Conservation (phyloP, 176 grass and related monocot genomes). For the Bothriochloa decipiens region DNA sequence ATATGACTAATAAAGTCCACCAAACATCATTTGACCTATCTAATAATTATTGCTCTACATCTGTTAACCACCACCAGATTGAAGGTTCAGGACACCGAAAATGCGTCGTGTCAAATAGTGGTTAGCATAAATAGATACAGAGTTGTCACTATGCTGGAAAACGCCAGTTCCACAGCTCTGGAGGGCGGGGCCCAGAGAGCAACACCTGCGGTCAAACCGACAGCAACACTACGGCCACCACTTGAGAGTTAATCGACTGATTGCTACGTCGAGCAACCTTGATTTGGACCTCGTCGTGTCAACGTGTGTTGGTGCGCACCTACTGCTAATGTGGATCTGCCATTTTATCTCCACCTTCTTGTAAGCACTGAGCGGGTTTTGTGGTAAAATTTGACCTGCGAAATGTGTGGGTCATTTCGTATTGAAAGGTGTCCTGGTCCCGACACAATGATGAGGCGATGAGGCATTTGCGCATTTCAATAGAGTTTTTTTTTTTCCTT, state of each 20-base stretch:
- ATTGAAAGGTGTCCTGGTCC: not conserved
- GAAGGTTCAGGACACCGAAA: conserved; percentile 21
- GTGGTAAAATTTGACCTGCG: conserved; percentile 21
- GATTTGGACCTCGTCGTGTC: conserved; percentile 45
- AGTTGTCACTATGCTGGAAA: conserved; percentile 25
- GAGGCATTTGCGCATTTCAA: conserved; percentile 12
- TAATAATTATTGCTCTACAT: conserved; percentile 17
- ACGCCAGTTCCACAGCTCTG: conserved; percentile 5
- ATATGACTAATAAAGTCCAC: not conserved
- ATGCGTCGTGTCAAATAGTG: too few relatives aligned
- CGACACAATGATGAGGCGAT: not conserved
- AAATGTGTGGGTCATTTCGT: conserved; percentile 25
- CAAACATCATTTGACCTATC: not conserved
- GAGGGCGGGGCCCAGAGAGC: conserved; percentile 9
- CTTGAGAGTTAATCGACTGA: not conserved
- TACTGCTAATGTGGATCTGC: conserved; percentile 23
- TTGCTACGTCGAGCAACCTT: conserved; percentile 55
- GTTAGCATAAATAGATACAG: not conserved
- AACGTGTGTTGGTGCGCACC: conserved; percentile 43
- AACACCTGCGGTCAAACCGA: conserved; percentile 34
- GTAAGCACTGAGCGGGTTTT: not conserved
- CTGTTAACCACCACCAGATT: conserved; percentile 40
- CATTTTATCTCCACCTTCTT: not conserved
- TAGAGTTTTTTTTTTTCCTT: conserved; percentile 24
- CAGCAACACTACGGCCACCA: conserved; percentile 20